phyloP scores from a whole-genome alignment of 2,329 filamentous ascomycete species.

The Pochonia chlamydosporia region DNA sequence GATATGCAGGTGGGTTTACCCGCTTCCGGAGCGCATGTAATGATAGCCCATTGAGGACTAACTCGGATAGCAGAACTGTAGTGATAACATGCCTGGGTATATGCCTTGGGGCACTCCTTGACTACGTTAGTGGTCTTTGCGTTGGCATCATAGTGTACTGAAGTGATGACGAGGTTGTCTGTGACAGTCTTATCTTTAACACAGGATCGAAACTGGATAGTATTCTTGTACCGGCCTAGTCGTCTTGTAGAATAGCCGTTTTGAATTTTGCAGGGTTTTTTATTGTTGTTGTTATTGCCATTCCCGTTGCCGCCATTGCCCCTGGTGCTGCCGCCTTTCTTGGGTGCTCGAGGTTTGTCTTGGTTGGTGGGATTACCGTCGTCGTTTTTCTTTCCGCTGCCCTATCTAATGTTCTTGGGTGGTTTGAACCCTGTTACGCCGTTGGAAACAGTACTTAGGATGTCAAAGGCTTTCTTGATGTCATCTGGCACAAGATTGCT shows the following conservation, averaged over 20 bases:
- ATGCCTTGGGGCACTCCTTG: not conserved
- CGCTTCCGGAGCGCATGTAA: not conserved
- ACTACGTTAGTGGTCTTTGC: not conserved
- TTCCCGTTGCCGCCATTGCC: conserved; percentile 2
- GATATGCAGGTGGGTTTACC: not conserved
- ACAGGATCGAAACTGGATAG: not conserved
- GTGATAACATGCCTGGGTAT: not conserved
- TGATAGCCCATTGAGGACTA: not conserved
- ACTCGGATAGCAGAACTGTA: not conserved
- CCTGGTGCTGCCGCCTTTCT: not conserved
- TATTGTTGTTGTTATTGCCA: not conserved
- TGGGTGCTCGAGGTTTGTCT: not conserved
- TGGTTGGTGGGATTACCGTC: not conserved
- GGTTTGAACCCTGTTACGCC: not conserved
- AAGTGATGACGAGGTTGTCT: not conserved
- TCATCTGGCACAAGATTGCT: conserved; percentile 7
- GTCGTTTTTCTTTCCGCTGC: conserved; percentile 1
- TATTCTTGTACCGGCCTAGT: not conserved
- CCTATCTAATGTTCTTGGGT: not conserved
- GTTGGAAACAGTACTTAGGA: not conserved
- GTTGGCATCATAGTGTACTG: not conserved
- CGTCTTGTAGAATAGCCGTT: not conserved
- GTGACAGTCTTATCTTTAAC: not conserved
- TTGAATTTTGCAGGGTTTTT: not conserved
- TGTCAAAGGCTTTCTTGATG: conserved; percentile 3